Base-by-base conservation (phyloP, 208 protist genomes). In the Spongospora subterranea region DNA sequence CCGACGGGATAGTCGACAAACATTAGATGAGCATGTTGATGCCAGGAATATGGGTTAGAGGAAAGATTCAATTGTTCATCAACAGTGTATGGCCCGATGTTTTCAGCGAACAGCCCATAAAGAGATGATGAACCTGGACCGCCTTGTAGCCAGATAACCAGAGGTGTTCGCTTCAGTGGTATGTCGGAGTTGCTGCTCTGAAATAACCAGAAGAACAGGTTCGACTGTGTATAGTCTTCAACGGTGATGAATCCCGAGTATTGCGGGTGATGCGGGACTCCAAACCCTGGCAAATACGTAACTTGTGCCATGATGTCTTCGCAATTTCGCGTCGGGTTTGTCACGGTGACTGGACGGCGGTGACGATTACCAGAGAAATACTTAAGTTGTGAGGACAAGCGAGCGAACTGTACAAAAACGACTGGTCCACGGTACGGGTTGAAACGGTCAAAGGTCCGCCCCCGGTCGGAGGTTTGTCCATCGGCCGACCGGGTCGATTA, bases 1-100 rank as follows among this genome's bases (percentile, higher is more conserved):
- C 88, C 88, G 88, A 89, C 45, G 13, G 88, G 88, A 43, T 89
- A 77, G 39, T 89, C 88, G 13, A 89, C n/a, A 66, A 77, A 89
- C 46, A 89, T 54, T 13, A 89, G 35, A 46, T 54, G 46, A 17
- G 45, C 45, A 1, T 35, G 88, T 20, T 89, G n/a, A 46, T 66
- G 46, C 88, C 88, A 89, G 13, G 88, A 77, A 77, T 89, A 29
- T 20, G 45, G 45, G 29, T 66, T 89, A 38, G 39, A 29, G 6
- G 29, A 32, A 20, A 89, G 88, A 40, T 43, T 32, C 88, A 89
- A n/a, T 20, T 32, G 11, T 54, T 66, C 53, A 46, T 89, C n/a
- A 39, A 89, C 88, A 35, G 46, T 32, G n/a, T 89, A 89, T 29
- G 88, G 88, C 17, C 88, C 88, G 35, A 77, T 89, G 24, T 60